phyloP scores from a whole-genome alignment of 1,284 basidiomycete species.

The Ustilago bromivora region DNA sequence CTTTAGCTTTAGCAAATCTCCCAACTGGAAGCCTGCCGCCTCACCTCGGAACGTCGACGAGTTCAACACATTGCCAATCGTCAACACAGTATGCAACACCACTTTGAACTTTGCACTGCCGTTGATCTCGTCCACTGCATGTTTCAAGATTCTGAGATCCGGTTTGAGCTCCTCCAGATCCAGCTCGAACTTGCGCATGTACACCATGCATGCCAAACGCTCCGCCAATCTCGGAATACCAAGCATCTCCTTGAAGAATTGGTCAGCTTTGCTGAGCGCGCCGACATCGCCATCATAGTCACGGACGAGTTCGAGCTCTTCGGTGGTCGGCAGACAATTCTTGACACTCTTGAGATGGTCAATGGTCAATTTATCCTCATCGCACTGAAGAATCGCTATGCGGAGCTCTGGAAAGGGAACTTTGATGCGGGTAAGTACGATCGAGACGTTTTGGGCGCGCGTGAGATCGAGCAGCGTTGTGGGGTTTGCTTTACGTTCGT shows the following conservation, averaged over 20 bases:
- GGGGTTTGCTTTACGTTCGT: constrained; percentile 33
- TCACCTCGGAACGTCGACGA: constrained; percentile 83
- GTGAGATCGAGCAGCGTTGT: constrained; percentile 57
- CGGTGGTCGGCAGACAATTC: constrained; percentile 55
- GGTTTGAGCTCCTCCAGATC: constrained; percentile 86
- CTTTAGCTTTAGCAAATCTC: constrained; percentile 83
- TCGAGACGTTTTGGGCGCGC: constrained; percentile 55
- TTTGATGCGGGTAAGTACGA: constrained; percentile 61
- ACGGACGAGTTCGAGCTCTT: constrained; percentile 60
- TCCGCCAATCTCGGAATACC: constrained; percentile 80
- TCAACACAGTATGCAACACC: constrained; percentile 76
- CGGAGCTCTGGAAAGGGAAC: constrained; percentile 57
- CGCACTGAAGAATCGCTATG: constrained; percentile 51
- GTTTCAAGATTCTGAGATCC: constrained; percentile 81
- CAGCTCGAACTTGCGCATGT: constrained; percentile 81
- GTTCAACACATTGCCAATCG: constrained; percentile 85
- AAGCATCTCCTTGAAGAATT: constrained; percentile 85
- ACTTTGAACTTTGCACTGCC: constrained; percentile 77
- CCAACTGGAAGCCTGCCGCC: constrained; percentile 84
- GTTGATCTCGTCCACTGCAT: constrained; percentile 81
- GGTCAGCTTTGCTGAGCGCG: constrained; percentile 77
- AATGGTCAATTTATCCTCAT: constrained; percentile 47
- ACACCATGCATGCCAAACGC: constrained; percentile 84
- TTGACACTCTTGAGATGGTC: constrained; percentile 60
- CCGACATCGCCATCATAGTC: constrained; percentile 57